Percentiles rank a stretch among this genome's conserved stretches.
phyloP scores from a whole-genome alignment of 495 filamentous ascomycete genomes.

The Aspergillus taichungensis region DNA sequence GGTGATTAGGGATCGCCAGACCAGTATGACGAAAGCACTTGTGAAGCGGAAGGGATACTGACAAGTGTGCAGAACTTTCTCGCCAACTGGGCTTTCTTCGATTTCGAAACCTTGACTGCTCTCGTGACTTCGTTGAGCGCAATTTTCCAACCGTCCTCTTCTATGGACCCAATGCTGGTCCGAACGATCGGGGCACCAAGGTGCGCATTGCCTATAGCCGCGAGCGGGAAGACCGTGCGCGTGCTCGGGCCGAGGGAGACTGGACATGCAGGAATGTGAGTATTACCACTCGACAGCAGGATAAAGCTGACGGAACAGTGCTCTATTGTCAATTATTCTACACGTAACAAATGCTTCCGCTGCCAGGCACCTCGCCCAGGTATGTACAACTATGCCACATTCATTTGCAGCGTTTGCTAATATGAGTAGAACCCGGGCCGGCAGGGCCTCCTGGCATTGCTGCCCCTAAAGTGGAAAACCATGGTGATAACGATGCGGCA shows the following conservation, averaged over 20 bases:
- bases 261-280: conserved; percentile 69
- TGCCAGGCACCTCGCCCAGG: conserved; percentile 64
- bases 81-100: conserved; percentile 60
- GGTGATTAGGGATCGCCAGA: conserved; percentile 58
- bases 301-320: conserved; percentile 43
- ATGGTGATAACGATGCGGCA: conserved; percentile 73
- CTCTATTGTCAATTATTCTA: conserved; percentile 60
- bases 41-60: neutral
- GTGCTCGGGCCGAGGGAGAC: conserved; percentile 52
- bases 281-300: neutral
- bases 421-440: conserved; percentile 14
- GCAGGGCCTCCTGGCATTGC: conserved; percentile 25
- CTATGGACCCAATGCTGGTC: conserved; percentile 36
- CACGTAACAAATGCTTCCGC: conserved; percentile 60
- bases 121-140: conserved; percentile 56
- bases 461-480: conserved; percentile 42
- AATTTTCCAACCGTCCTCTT: conserved; percentile 57
- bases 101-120: conserved; percentile 50
- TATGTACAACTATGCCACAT: conserved; percentile 29
- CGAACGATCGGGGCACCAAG: conserved; percentile 46
- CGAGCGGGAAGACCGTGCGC: conserved; percentile 47
- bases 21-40: conserved; percentile 37
- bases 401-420: conserved; percentile 7
- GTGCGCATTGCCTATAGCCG: conserved; percentile 51
- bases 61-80: conserved; percentile 40